Percentiles rank a stretch among this genome's conserved stretches.
These are phyloP conservation scores for Leptodermis oblonga DNA, from an alignment of 257 asterid species.

Conservation along the genomic window DNA sequence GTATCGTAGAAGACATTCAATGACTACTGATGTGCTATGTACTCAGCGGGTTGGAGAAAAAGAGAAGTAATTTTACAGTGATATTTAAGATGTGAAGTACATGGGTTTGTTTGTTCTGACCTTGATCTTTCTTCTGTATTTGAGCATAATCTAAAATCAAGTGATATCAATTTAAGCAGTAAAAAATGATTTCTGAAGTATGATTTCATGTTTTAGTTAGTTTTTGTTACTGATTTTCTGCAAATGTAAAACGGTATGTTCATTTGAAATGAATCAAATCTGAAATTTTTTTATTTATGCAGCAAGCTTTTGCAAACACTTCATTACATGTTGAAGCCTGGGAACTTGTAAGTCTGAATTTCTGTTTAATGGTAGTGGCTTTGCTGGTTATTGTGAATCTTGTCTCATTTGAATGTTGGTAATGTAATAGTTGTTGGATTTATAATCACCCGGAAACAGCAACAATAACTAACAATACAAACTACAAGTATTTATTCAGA, in stretches of 20 bases:
- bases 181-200: neutral
- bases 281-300: conserved; percentile 20
- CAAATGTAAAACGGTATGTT: neutral
- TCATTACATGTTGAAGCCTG: conserved; percentile 55
- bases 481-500: no score
- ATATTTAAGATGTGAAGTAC: neutral
- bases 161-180: neutral
- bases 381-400: neutral
- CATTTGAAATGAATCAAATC: conserved; percentile 4
- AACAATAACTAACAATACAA: no score
- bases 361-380: neutral
- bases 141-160: neutral
- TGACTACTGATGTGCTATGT: neutral
- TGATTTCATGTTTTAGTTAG: neutral
- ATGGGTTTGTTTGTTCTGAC: neutral
- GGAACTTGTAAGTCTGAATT: conserved; percentile 56
- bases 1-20: neutral
- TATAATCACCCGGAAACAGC: no score
- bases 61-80: neutral
- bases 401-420: neutral
- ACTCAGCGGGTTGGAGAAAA: neutral
- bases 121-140: neutral
- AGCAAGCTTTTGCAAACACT: conserved; percentile 48
- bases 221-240: neutral
- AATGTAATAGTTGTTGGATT: no score